A percentile compares a stretch with the other conserved stretches of the same genome.
These are phyloP conservation scores for Capsicum pubescens DNA, from an alignment of 257 asterid species.

Conservation along the genomic window DNA sequence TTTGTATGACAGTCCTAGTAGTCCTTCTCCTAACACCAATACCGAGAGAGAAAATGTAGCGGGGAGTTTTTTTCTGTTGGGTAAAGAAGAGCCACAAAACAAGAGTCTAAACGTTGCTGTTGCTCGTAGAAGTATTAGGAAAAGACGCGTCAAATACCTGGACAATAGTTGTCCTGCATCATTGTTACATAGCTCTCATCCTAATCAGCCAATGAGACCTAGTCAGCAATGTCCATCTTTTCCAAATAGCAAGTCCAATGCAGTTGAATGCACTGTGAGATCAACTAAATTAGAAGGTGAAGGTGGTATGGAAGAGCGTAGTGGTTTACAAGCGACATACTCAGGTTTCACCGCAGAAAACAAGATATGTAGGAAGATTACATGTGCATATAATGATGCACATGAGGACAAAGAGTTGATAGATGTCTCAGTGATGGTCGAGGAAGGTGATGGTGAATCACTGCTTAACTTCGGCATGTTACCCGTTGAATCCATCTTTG, in stretches of 20 bases:
- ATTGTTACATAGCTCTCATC: conserved; percentile 39
- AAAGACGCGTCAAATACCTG: conserved; percentile 63
- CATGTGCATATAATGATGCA: conserved; percentile 10
- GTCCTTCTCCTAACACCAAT: conserved; percentile 24
- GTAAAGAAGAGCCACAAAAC: conserved; percentile 38
- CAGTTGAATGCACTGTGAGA: conserved; percentile 32
- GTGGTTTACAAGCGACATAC: not conserved
- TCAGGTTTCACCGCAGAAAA: not conserved
- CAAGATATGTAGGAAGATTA: conserved; percentile 21
- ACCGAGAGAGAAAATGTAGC: conserved; percentile 25
- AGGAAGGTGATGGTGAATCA: conserved; percentile 43
- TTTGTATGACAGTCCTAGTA: conserved; percentile 14
- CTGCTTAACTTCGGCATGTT: conserved; percentile 38
- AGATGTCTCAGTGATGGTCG: conserved; percentile 41
- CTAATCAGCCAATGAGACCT: conserved; percentile 43
- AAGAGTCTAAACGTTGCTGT: conserved; percentile 41
- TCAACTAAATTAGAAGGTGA: conserved; percentile 36
- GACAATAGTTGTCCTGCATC: conserved; percentile 47
- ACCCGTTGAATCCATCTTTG: conserved; percentile 37
- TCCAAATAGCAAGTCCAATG: conserved; percentile 22
- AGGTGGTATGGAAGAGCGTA: conserved; percentile 34
- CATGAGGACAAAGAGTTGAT: conserved; percentile 39
- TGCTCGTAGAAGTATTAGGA: conserved; percentile 66
- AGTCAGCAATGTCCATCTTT: conserved; percentile 26
- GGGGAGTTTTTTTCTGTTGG: conserved; percentile 36